Evolutionary conservation across 1,284 basidiomycete genomes (phyloP).

Genomic region (Moesziomyces sp.): DNA sequence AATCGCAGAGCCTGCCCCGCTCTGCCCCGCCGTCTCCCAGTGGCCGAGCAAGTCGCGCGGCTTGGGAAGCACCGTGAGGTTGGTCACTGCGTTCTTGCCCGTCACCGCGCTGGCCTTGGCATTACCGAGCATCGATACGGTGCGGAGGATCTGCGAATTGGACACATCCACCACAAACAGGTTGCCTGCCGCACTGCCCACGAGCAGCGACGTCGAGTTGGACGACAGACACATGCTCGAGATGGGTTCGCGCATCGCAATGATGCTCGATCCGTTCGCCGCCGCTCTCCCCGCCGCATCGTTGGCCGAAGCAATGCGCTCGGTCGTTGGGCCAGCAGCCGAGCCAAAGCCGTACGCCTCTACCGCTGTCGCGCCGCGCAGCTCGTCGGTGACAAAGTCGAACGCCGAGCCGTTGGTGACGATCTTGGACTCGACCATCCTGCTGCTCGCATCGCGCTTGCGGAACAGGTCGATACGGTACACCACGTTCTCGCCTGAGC

Average conservation of each 20-base stretch:
- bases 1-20: conserved; percentile 16
- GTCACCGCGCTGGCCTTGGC: conserved; percentile 36
- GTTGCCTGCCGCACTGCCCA: conserved; percentile 70
- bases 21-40: conserved; percentile 26
- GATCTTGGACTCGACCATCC: conserved; percentile 27
- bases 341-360: conserved; percentile 34
- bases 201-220: conserved; percentile 74
- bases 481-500: conserved; percentile 74
- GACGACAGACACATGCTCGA: conserved; percentile 80
- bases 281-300: conserved; percentile 15
- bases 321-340: conserved; percentile 16
- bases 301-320: conserved; percentile 17
- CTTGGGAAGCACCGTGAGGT: conserved; percentile 36
- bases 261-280: conserved; percentile 31
- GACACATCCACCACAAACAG: conserved; percentile 86
- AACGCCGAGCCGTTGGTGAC: conserved; percentile 21
- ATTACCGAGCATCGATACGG: conserved; percentile 70
- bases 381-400: conserved; percentile 38
- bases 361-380: conserved; percentile 21
- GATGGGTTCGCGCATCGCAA: conserved; percentile 68
- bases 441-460: conserved; percentile 48
- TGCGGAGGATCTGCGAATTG: conserved; percentile 87
- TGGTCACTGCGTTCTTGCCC: conserved; percentile 53
- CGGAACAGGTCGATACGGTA: conserved; percentile 83
- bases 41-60: conserved; percentile 48